Evolutionary conservation across 129 eudicot species (phyloP), one percentile per base, ranked within the genome.

Genomic region (Flaveria bidentis): DNA sequence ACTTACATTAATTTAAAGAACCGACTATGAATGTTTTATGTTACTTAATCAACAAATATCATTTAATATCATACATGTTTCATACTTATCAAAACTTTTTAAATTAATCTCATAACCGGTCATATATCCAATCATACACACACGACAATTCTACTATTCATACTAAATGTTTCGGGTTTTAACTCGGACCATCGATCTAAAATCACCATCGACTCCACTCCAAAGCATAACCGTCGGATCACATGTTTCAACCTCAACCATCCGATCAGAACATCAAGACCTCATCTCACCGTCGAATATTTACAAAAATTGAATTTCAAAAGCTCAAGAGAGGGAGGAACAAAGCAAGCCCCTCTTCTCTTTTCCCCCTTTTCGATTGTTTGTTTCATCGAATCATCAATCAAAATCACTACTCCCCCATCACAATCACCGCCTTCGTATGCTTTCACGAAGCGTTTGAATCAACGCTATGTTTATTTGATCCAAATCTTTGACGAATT

Each of bases 301-400:
- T 81, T 58, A 82, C 72, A 74, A 87, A 91, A 74, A 83, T 89
- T 80, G 79, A 88, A 83, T 83, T 91, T 85, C 89, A 88, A 91
- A 91, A 85, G 80, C 96, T 85, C 82, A 45, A 74, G 89, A 87
- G 97, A 91, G 96, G 92, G 96, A 88, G 97, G 80, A 78, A 72
- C 65, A 25, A 64, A 76, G 5, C 33, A 67, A 77, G 57, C 73
- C 47, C 81, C 80, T 62, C 71, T 64, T 51, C 47, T 8, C 49
- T 45, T 53, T 78, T 78, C 52, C 49, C 75, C 63, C 66, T 50
- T 63, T 61, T 46, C 62, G 51, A 57, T 57, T 16, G 36, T 56
- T n/a, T 36, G 41, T 36, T 36, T 53, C 78, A 14, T 72, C 55
- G 44, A 51, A 68, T 33, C 71, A 65, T 51, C 73, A 6, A 76